Evolutionary conservation across 176 grass and related monocot species (phyloP).

Genomic region (Phoenix roebelenii): DNA sequence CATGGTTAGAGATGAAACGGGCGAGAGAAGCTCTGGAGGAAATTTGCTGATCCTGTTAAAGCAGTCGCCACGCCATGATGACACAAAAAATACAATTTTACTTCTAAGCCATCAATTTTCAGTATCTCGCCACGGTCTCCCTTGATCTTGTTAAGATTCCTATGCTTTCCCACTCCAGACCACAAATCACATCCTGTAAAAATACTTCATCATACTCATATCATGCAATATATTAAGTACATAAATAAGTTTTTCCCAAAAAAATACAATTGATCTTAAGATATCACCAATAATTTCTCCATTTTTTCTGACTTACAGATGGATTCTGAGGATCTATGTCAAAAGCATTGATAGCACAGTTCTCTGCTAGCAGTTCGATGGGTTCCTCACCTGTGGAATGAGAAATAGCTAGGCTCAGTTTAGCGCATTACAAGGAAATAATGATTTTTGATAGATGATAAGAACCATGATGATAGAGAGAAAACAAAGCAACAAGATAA

Average conservation of each 20-base stretch:
- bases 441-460: neutral
- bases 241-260: neutral
- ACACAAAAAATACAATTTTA: neutral
- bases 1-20: too few species aligned
- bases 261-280: neutral
- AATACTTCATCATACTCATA: conserved; percentile 4
- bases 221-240: neutral
- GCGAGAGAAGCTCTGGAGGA: too few species aligned
- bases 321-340: conserved; percentile 88
- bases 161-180: conserved; percentile 84
- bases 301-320: conserved; percentile 44
- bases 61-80: too few species aligned
- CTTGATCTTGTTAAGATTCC: conserved; percentile 64
- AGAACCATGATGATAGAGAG: neutral
- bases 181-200: conserved; percentile 70
- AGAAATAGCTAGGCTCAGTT: neutral
- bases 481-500: neutral
- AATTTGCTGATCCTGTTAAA: too few species aligned
- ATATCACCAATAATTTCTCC: neutral
- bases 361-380: conserved; percentile 49
- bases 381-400: conserved; percentile 54
- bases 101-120: conserved; percentile 7
- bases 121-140: conserved; percentile 34
- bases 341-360: conserved; percentile 83
- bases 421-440: too few species aligned